Percentiles rank a stretch among this genome's conserved stretches.
These are phyloP conservation scores for Phalaenopsis aphrodite DNA, from an alignment of 106 monocot species.

Conservation along the genomic window DNA sequence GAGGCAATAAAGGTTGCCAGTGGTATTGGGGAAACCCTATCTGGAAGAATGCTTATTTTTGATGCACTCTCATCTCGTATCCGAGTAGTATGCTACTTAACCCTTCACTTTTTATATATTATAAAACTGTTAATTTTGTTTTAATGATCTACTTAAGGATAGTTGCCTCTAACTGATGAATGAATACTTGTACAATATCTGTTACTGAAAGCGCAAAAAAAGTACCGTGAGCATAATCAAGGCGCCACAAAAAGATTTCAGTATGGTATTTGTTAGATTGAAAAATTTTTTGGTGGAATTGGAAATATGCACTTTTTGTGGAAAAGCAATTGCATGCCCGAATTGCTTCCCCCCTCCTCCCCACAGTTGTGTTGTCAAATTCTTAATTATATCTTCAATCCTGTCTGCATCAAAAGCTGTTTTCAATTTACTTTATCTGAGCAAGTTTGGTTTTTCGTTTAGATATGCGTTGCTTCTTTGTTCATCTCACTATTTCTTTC, in stretches of 20 bases:
- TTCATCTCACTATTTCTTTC: neutral
- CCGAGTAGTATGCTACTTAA: constrained; percentile 57
- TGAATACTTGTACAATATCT: neutral
- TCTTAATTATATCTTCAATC: neutral
- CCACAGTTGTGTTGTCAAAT: neutral
- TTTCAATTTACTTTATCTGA: neutral
- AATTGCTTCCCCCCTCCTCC: neutral
- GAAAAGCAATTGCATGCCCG: neutral
- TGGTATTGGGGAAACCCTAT: constrained; percentile 74
- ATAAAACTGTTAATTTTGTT: neutral
- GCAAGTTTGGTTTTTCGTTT: neutral
- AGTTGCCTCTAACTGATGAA: neutral
- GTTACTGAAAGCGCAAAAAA: neutral
- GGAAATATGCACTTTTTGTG: neutral
- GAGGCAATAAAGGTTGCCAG: constrained; percentile 96
- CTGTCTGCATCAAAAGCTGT: neutral
- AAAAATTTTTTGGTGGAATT: neutral
- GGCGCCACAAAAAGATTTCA: neutral
- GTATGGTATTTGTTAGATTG: neutral
- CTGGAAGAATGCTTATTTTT: constrained; percentile 92
- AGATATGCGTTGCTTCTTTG: neutral
- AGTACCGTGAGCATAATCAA: neutral
- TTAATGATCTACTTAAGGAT: neutral
- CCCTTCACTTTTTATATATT: neutral
- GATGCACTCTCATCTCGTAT: constrained; percentile 83